Evolutionary conservation across 129 eudicot species (phyloP), one percentile per base, ranked within the genome.

Genomic region (Gnaphalium uliginosum): DNA sequence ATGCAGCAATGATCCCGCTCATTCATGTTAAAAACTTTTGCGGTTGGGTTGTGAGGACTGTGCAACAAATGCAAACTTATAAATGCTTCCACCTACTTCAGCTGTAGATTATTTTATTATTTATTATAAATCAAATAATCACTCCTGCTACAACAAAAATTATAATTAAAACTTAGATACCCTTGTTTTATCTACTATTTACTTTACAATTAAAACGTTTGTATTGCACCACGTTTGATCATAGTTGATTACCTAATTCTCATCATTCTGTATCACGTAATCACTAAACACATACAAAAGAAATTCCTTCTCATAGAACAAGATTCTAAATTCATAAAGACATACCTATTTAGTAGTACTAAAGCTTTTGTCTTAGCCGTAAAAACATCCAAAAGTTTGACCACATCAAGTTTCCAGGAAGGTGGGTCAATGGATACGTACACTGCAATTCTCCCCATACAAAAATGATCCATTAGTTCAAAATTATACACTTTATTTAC

Each of bases 11-110:
- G 61, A 81, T 81, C 89, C 86, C 87, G 93, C 90, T 95, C 99
- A 53, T 81, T 86, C 89, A 73, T 76, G 83, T 82, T 77, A 76
- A 87, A 95, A 83, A 91, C 94, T 85, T 95, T 95, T 72, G 97
- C 97, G 25, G 97, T 95, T 53, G 99, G 99, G 81, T 91, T 95
- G 83, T 91, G 97, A 86, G 99, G 99, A 83, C 99, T 95, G 96
- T 82, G 85, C 21, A 84, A 63, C 25, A 72, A 66, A 54, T 39
- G 63, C 56, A 73, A 73, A 66, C 15, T 14, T 54, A 66, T 56
- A 66, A 56, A 71, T 24, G 11, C 33, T 21, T 60, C 6, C 9
- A 61, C 9, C 33, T 61, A 61, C 39, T 61, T 26, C 37, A 25
- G 13, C 13, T 37, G 0, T 59, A 7, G 17, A 59, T 22, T 22